Base-by-base conservation (phyloP, 164 flowering plant species). In the Stephania cephalantha region DNA sequence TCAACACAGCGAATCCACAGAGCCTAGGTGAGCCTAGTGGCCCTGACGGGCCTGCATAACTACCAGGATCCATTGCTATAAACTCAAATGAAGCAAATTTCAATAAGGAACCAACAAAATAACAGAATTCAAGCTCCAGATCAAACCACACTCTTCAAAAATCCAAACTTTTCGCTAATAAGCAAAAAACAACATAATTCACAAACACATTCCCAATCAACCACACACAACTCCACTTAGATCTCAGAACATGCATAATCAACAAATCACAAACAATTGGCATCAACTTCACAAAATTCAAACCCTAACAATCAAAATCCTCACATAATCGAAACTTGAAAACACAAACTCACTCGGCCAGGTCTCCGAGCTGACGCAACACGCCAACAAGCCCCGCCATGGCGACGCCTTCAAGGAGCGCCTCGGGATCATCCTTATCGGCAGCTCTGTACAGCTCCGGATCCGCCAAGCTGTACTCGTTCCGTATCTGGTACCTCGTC, bases 321-420 rank as follows among this genome's bases (percentile, higher is more conserved):
- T 6, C 17, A 13, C 6, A 53, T 73, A 73, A 71, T 20, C n/a
- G 66, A 61, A 61, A 61, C 17, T 3, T n/a, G 20, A 25, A 61
- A 61, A 5, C 25, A 5, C 1, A 68, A 46, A 86, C 94, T 83
- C 31, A 96, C 99, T 94, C 95, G 30, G 99, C 94, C 2, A 96
- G 90, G 86, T 96, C 99, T 4, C 99, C 99, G 64, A 96, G 84
- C 88, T 96, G 98, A 17, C 99, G 93, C 64, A 96, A 78, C 66
- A 96, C 83, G 44, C 99, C 99, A 25, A 94, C 94, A 30, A 96
- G 94, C 68, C 97, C 99, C 12, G 99, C 92, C 97, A 96, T 92
- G 82, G 99, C 97, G 48, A 96, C 95, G 31, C 94, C 99, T 85
- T 96, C 99, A 22, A 96, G 88, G 6, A 96, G 71, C 25, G 97